These are phyloP conservation scores for Colletotrichum cereale DNA, from an alignment of 2,329 filamentous ascomycete species.

Conservation along the genomic window DNA sequence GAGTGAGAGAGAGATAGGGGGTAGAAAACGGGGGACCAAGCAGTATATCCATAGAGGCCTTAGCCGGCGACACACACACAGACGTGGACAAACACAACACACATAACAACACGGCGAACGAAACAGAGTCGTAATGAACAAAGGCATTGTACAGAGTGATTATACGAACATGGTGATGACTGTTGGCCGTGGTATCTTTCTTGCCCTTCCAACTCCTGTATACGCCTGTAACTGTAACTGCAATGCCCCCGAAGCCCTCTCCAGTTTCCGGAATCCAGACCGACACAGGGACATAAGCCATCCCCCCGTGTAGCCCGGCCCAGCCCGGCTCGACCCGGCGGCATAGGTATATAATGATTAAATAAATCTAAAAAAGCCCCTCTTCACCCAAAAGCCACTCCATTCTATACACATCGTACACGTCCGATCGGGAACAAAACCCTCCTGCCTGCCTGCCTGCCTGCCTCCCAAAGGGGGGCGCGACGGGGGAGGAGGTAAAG, in stretches of 20 bases:
- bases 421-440: not conserved
- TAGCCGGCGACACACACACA: conserved; percentile 7
- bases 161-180: conserved; percentile 8
- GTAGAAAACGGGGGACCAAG: not conserved
- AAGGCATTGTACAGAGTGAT: conserved; percentile 11
- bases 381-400: not conserved
- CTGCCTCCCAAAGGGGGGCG: too few species aligned
- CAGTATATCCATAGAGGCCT: conserved; percentile 35
- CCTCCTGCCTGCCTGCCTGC: too few species aligned
- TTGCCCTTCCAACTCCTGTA: conserved; percentile 30
- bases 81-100: not conserved
- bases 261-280: not conserved
- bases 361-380: not conserved
- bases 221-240: conserved; percentile 26
- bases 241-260: not conserved
- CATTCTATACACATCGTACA: not conserved
- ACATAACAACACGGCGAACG: not conserved
- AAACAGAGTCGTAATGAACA: not conserved
- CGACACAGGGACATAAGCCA: not conserved
- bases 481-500: fast-evolving
- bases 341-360: not conserved
- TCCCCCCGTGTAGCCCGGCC: not conserved
- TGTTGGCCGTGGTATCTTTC: conserved; percentile 41
- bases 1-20: not conserved
- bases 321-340: not conserved